A percentile compares a stretch with the other conserved stretches of the same genome.
Conservation (phyloP, 345 rosid species). For the Hirschfeldia incana region DNA sequence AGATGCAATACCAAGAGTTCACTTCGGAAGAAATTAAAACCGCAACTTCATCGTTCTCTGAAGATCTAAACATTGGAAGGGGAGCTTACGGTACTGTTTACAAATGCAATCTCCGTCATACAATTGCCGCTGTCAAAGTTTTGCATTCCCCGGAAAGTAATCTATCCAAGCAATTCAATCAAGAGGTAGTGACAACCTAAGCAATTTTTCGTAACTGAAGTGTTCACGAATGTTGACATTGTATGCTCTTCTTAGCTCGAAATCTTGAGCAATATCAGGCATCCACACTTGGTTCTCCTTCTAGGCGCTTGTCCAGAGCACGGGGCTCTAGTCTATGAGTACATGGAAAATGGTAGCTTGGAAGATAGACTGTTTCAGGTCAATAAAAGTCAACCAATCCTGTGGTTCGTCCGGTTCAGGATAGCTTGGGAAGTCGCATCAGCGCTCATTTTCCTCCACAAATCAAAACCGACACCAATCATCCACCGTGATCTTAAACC, state of each 20-base stretch:
- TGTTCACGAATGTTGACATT: neutral
- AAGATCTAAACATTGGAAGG: slow-evolving; percentile 40
- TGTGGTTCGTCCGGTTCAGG: slow-evolving; percentile 73
- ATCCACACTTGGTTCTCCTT: slow-evolving; percentile 88
- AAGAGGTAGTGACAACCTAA: slow-evolving; percentile 32
- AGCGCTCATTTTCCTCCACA: slow-evolving; percentile 78
- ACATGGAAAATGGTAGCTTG: slow-evolving; percentile 86
- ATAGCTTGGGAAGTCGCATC: slow-evolving; percentile 95
- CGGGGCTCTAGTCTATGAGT: slow-evolving; percentile 78
- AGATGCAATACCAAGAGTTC: slow-evolving; percentile 41
- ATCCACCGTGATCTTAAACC: slow-evolving; percentile 94
- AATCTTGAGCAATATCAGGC: slow-evolving; percentile 77
- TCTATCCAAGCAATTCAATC: slow-evolving; percentile 38
- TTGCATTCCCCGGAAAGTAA: slow-evolving; percentile 37
- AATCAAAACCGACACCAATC: slow-evolving; percentile 67
- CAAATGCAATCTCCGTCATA: slow-evolving; percentile 44
- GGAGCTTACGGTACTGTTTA: slow-evolving; percentile 43
- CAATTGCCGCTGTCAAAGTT: slow-evolving; percentile 42
- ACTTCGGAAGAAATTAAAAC: slow-evolving; percentile 39
- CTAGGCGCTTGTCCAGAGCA: slow-evolving; percentile 82
- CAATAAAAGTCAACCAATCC: slow-evolving; percentile 57
- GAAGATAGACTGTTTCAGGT: slow-evolving; percentile 60
- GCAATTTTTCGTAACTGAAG: neutral
- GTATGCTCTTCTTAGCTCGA: slow-evolving; percentile 56
- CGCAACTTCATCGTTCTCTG: slow-evolving; percentile 43